Evolutionary conservation across 257 asterid genomes (phyloP).

Genomic region (Forsythia suspensa): DNA sequence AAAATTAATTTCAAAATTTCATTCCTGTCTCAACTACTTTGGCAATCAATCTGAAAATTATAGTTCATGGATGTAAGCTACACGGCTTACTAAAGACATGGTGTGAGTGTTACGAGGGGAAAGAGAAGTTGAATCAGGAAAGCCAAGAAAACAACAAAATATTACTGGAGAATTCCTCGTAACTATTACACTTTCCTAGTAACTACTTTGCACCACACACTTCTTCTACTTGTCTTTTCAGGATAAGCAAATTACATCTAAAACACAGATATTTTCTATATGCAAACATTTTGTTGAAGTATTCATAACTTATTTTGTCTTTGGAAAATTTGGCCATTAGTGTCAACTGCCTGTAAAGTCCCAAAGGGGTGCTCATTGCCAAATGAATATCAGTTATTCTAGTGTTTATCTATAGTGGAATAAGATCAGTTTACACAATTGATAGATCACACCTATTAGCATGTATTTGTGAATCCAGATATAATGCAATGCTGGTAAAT

Average conservation of each 20-base stretch:
- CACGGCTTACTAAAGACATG: background rate
- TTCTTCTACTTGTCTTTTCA: background rate
- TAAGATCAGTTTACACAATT: too few species aligned
- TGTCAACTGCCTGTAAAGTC: background rate
- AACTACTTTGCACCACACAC: background rate
- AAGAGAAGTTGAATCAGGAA: background rate
- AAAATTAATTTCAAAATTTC: background rate
- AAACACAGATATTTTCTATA: background rate
- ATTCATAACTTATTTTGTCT: background rate
- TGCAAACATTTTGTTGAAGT: background rate
- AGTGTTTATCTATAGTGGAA: background rate
- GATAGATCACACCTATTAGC: too few species aligned
- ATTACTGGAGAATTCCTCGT: background rate
- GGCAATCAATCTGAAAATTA: slow-evolving; percentile 13
- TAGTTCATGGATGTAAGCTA: slow-evolving; percentile 11
- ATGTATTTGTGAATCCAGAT: too few species aligned
- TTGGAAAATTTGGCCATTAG: background rate
- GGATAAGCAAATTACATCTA: background rate
- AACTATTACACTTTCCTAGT: background rate
- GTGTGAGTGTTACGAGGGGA: background rate
- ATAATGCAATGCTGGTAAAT: too few species aligned
- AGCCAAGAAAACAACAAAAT: background rate
- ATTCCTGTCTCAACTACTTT: background rate
- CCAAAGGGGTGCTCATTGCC: background rate
- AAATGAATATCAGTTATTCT: background rate